Evolutionary conservation across 2,329 filamentous ascomycete species (phyloP).

Genomic region (Cladosporium sp.): DNA sequence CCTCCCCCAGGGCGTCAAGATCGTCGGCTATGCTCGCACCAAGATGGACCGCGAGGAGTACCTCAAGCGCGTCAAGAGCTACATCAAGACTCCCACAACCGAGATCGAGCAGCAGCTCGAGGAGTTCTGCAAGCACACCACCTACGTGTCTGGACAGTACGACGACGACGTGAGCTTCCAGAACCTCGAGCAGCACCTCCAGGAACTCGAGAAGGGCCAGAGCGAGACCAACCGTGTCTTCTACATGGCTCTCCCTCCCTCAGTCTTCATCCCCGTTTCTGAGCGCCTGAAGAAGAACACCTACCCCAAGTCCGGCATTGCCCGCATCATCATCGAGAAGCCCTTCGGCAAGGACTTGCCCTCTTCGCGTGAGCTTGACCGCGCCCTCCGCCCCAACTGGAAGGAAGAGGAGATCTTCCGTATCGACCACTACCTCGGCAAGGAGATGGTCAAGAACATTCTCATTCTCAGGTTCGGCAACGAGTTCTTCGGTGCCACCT

Average conservation of each 20-base stretch:
- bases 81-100: constrained; percentile 98
- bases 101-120: constrained; percentile 94
- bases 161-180: constrained; percentile 95
- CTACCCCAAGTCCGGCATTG: constrained; percentile 87
- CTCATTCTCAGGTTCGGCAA: constrained; percentile 97
- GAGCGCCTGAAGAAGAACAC: constrained; percentile 97
- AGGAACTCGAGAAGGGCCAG: constrained; percentile 78
- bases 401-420: constrained; percentile 98
- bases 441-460: constrained; percentile 99
- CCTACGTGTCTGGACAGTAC: constrained; percentile 96
- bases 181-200: constrained; percentile 79
- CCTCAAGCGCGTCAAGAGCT: constrained; percentile 89
- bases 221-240: constrained; percentile 89
- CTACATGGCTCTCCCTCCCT: constrained; percentile 98
- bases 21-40: constrained; percentile 97
- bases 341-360: constrained; percentile 96
- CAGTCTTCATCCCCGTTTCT: constrained; percentile 96
- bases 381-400: constrained; percentile 95
- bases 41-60: constrained; percentile 99
- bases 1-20: constrained; percentile 91
- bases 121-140: constrained; percentile 83
- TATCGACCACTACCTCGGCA: constrained; percentile 98
- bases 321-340: constrained; percentile 97
- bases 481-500: constrained; percentile 96
- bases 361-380: constrained; percentile 92